These are phyloP conservation scores for Fagus crenata DNA, from an alignment of 306 rosid species.

Conservation along the genomic window DNA sequence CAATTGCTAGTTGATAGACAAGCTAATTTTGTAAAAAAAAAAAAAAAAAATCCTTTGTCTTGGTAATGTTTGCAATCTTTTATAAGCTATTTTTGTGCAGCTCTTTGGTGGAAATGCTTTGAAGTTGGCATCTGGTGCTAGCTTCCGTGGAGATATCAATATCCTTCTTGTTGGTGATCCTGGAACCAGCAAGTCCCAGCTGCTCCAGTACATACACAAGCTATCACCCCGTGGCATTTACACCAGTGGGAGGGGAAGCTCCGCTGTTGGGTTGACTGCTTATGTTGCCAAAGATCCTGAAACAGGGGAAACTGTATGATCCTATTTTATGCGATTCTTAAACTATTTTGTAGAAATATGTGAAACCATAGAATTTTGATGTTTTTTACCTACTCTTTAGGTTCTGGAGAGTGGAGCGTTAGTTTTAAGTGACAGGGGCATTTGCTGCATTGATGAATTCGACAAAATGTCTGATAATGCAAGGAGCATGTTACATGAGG, in stretches of 20 bases:
- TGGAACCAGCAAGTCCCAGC: slow-evolving; percentile 96
- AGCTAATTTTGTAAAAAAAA: neutral
- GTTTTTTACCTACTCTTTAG: slow-evolving; percentile 40
- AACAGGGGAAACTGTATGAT: slow-evolving; percentile 90
- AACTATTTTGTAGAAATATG: slow-evolving; percentile 9
- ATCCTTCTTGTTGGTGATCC: slow-evolving; percentile 98
- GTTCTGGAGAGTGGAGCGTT: slow-evolving; percentile 98
- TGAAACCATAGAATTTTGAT: slow-evolving; percentile 4
- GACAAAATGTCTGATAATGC: slow-evolving; percentile 98
- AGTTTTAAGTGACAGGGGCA: slow-evolving; percentile 94
- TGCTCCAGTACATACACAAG: slow-evolving; percentile 93
- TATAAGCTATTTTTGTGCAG: slow-evolving; percentile 40
- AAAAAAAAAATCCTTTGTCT: neutral
- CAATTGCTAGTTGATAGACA: slow-evolving; percentile 23
- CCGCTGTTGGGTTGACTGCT: slow-evolving; percentile 98
- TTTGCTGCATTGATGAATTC: slow-evolving; percentile 95
- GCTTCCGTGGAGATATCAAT: slow-evolving; percentile 92
- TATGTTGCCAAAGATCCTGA: slow-evolving; percentile 95
- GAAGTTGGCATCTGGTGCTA: slow-evolving; percentile 84
- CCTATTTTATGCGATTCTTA: slow-evolving; percentile 8
- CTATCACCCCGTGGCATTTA: slow-evolving; percentile 93
- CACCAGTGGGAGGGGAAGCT: slow-evolving; percentile 99
- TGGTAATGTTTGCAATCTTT: neutral
- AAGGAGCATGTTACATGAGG: slow-evolving; percentile 98
- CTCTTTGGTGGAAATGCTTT: slow-evolving; percentile 94